These are phyloP conservation scores for Euryodendron excelsum DNA, from an alignment of 148 eudicot genomes.

Conservation along the genomic window DNA sequence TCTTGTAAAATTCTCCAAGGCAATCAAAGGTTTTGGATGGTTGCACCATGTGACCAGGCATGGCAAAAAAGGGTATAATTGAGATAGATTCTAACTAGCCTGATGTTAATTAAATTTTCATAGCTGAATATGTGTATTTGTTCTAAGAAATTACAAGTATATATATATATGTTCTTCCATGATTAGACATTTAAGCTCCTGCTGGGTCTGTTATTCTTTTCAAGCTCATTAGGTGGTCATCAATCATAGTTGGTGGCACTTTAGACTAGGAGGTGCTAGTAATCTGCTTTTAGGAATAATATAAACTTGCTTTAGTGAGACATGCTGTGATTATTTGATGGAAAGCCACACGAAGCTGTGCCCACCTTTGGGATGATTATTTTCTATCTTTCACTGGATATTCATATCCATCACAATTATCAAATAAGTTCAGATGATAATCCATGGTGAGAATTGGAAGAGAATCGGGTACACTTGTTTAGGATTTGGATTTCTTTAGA, in stretches of 20 bases:
- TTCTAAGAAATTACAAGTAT: background rate
- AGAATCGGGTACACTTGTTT: too few species aligned
- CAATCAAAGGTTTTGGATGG: constrained; percentile 80
- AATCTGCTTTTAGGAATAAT: background rate
- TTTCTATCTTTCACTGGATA: background rate
- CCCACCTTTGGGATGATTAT: background rate
- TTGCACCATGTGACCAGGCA: constrained; percentile 50
- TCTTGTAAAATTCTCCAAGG: constrained; percentile 63
- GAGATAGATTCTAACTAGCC: constrained; percentile 1
- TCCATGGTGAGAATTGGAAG: too few species aligned
- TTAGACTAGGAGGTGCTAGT: background rate
- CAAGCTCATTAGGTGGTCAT: background rate
- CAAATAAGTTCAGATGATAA: too few species aligned
- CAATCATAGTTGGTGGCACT: background rate
- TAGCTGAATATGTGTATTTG: background rate
- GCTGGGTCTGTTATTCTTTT: too few species aligned
- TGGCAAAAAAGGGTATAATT: constrained; percentile 33
- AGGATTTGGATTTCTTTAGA: too few species aligned
- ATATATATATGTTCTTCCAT: background rate
- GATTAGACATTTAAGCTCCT: background rate
- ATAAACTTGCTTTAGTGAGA: background rate
- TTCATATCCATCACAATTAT: too few species aligned
- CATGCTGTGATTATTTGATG: background rate
- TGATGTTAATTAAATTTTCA: background rate
- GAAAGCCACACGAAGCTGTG: background rate